Percentiles rank a stretch among this genome's conserved stretches.
phyloP scores from a whole-genome alignment of 345 rosid genomes.

The Hypericum androsaemum region DNA sequence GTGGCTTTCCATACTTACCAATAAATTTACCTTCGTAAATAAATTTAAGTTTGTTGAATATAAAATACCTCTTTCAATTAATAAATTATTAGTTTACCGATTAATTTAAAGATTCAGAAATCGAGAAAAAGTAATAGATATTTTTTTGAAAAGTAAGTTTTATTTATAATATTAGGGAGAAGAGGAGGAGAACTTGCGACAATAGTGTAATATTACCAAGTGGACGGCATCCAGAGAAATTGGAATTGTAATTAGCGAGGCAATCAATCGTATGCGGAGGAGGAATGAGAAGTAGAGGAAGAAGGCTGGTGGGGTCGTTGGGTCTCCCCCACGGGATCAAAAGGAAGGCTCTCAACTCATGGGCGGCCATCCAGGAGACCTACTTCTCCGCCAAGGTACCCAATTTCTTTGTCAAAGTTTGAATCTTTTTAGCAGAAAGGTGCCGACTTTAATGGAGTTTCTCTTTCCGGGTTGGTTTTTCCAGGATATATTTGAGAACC shows the following conservation, averaged over 20 bases:
- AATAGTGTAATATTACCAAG: no score
- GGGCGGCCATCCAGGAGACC: constrained; percentile 73
- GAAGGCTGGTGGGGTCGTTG: constrained; percentile 33
- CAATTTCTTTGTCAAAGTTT: not conserved
- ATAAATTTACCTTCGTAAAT: no score
- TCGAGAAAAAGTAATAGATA: no score
- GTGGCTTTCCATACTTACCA: no score
- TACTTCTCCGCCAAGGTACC: constrained; percentile 64
- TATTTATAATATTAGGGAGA: no score
- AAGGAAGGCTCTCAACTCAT: constrained; percentile 60
- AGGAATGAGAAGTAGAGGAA: constrained; percentile 58
- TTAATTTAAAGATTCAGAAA: no score
- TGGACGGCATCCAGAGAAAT: no score
- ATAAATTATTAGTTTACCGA: no score
- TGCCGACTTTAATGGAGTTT: not conserved
- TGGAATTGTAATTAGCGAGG: not conserved
- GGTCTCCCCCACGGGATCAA: constrained; percentile 45
- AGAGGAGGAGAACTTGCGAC: no score
- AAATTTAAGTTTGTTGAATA: no score
- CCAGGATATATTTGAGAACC: constrained; percentile 82
- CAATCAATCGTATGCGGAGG: constrained; percentile 12
- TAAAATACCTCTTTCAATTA: no score
- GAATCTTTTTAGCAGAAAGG: not conserved
- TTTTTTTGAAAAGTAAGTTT: no score
- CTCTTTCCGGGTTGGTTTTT: constrained; percentile 5